Percentiles rank a stretch among this genome's conserved stretches.
phyloP scores from a whole-genome alignment of 2,329 filamentous ascomycete species.

The Alternaria alternata region DNA sequence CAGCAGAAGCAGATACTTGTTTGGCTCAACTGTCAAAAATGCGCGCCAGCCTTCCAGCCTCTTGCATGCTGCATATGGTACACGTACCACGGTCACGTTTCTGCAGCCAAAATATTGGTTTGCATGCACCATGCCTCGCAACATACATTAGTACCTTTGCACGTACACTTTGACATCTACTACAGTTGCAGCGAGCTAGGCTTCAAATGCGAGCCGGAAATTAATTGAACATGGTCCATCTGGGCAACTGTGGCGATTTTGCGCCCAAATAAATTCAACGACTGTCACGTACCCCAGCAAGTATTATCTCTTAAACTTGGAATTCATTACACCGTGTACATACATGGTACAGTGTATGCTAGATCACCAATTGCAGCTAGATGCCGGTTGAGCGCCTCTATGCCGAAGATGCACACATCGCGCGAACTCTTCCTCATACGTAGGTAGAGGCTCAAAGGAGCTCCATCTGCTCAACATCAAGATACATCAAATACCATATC shows the following conservation, averaged over 20 bases:
- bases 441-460: too few species aligned
- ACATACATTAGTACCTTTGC: background rate
- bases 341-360: background rate
- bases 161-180: background rate
- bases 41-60: background rate
- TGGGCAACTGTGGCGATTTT: background rate
- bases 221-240: background rate
- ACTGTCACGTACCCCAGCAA: background rate
- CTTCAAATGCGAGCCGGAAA: background rate
- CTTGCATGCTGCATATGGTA: background rate
- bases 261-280: background rate
- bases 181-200: background rate
- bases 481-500: background rate
- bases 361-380: background rate
- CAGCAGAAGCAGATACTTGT: background rate
- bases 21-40: conserved; percentile 4
- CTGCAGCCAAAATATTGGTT: background rate
- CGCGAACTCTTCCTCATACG: background rate
- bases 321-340: background rate
- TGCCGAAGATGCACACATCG: background rate
- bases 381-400: background rate
- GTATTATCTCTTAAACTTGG: background rate
- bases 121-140: conserved; percentile 5
- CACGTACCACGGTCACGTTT: background rate
- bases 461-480: background rate